phyloP scores from a whole-genome alignment of 1,139 yeast genomes.

The Scheffersomyces stambukii region DNA sequence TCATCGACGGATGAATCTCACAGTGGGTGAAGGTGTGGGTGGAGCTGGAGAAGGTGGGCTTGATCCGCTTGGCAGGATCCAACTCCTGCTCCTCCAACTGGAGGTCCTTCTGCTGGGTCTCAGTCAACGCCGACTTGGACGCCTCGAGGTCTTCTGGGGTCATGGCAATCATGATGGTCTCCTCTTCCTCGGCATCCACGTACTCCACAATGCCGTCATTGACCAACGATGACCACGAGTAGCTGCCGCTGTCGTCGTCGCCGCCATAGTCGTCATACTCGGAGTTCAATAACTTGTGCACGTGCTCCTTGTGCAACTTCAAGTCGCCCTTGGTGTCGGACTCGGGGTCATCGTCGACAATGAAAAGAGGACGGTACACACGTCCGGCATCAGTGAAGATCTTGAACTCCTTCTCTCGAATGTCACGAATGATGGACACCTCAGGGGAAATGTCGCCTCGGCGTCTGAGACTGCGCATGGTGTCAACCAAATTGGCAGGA shows the following conservation, averaged over 20 bases:
- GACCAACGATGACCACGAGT: constrained; percentile 83
- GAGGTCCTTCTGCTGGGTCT: constrained; percentile 32
- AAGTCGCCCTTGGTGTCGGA: constrained; percentile 76
- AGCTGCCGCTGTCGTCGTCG: constrained; percentile 57
- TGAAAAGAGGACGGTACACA: constrained; percentile 89
- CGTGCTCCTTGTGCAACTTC: constrained; percentile 79
- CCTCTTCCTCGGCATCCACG: constrained; percentile 97
- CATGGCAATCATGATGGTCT: constrained; percentile 98
- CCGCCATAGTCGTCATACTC: constrained; percentile 59
- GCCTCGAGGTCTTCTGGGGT: constrained; percentile 93
- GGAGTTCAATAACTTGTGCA: constrained; percentile 62
- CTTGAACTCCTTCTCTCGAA: constrained; percentile 92
- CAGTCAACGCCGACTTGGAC: constrained; percentile 47
- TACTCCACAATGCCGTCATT: constrained; percentile 88
- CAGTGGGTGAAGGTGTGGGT: constrained; percentile 93
- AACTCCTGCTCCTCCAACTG: constrained; percentile 47
- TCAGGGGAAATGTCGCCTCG: constrained; percentile 95
- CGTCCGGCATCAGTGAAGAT: constrained; percentile 98
- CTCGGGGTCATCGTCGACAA: constrained; percentile 81
- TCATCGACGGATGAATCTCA: constrained; percentile 99
- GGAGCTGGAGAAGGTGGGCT: constrained; percentile 57
- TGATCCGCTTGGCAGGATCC: constrained; percentile 87
- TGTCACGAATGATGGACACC: constrained; percentile 94
- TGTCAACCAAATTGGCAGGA: constrained; percentile 84
- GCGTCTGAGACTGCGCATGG: constrained; percentile 89